Percentiles rank a stretch among this genome's conserved stretches.
phyloP scores from a whole-genome alignment of 2,329 filamentous ascomycete species.

The Bisporella sp. region DNA sequence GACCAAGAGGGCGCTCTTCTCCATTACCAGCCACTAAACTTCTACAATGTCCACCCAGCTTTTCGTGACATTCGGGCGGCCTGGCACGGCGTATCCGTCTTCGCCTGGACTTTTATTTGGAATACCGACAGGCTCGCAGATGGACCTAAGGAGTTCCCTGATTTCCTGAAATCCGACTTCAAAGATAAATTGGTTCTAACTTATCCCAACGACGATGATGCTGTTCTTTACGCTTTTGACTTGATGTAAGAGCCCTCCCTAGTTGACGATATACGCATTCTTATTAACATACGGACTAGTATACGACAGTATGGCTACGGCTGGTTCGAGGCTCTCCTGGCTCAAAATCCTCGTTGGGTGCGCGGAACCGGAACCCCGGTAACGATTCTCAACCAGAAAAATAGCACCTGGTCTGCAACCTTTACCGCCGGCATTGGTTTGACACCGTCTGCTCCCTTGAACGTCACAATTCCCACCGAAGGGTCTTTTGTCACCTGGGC shows the following conservation, averaged over 20 bases:
- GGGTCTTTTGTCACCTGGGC: no score
- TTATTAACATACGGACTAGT: no score
- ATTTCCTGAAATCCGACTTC: slow-evolving; percentile 40
- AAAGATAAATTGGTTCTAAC: slow-evolving; percentile 47
- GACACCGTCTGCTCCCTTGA: background rate
- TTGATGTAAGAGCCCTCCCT: slow-evolving; percentile 37
- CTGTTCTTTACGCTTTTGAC: slow-evolving; percentile 43
- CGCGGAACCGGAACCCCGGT: slow-evolving; percentile 40
- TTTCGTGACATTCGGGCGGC: slow-evolving; percentile 37
- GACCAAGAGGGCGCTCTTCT: slow-evolving; percentile 31
- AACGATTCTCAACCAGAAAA: slow-evolving; percentile 26
- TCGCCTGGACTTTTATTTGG: slow-evolving; percentile 32
- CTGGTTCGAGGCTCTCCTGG: slow-evolving; percentile 13
- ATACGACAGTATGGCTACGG: no score
- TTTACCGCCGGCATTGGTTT: slow-evolving; percentile 27
- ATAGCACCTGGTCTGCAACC: slow-evolving; percentile 27
- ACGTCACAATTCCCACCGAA: background rate
- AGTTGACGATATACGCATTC: slow-evolving; percentile 34
- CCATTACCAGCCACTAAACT: slow-evolving; percentile 41
- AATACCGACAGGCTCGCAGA: slow-evolving; percentile 26
- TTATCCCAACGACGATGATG: slow-evolving; percentile 52
- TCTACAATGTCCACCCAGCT: slow-evolving; percentile 34
- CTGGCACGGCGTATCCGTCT: slow-evolving; percentile 35
- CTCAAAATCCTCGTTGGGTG: slow-evolving; percentile 46
- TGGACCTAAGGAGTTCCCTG: slow-evolving; percentile 32